Evolutionary conservation across 352 stramenopile species (phyloP).

Genomic region (Blastocystis sp.): DNA sequence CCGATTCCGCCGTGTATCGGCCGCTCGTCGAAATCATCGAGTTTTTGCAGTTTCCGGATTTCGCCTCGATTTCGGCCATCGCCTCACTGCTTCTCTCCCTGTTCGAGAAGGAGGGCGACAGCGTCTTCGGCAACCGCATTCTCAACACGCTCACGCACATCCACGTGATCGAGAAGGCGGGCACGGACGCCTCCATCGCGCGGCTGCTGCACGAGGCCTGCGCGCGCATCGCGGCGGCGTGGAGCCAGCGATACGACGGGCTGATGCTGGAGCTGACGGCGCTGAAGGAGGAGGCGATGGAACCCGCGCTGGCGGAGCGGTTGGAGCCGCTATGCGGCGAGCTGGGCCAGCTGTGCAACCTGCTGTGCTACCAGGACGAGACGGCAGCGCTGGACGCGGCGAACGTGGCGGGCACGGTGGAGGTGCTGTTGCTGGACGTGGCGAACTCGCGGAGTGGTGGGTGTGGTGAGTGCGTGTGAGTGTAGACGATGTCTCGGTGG

Average conservation of each 20-base stretch:
- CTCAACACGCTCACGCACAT: background rate
- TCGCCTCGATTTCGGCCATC: background rate
- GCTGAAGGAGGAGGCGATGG: background rate
- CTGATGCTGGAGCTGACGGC: background rate
- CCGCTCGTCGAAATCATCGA: conserved; percentile 5
- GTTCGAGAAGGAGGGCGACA: conserved; percentile 16
- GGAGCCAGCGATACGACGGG: background rate
- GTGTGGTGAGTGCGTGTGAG: background rate
- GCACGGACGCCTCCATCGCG: background rate
- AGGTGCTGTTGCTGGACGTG: background rate
- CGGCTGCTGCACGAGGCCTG: background rate
- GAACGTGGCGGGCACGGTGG: background rate
- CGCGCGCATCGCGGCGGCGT: background rate
- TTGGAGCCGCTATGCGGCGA: background rate
- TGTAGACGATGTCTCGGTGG: background rate
- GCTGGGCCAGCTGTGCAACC: background rate
- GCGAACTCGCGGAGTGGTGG: background rate
- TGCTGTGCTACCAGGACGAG: conserved; percentile 9
- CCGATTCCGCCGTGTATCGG: background rate
- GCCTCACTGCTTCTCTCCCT: background rate
- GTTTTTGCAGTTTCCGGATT: background rate
- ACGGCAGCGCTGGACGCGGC: background rate
- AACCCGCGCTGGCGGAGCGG: too few relatives aligned
- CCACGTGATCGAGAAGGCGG: too few relatives aligned
- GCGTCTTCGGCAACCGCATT: conserved; percentile 4